Base-by-base conservation (phyloP, 2,329 filamentous ascomycete species). In the Celoporthe dispersa region DNA sequence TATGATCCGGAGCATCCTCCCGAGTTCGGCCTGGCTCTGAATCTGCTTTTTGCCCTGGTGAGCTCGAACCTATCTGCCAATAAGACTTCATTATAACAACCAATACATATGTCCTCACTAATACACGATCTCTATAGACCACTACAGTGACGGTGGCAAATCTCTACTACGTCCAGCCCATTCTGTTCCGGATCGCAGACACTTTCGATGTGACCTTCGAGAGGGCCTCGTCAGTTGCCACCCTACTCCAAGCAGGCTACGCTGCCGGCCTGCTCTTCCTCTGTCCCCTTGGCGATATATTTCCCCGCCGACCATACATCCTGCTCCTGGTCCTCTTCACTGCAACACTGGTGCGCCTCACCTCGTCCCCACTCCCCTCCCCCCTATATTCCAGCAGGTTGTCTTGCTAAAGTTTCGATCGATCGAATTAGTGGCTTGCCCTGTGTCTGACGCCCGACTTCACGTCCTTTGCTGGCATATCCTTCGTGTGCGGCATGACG, bases 151-250 rank as follows among this genome's bases (percentile, higher is more conserved):
- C 91, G 0, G 92, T 94, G 8, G 92, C 92, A 25, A 94, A 94
- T 74, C 82, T 95, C 3, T 95, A 95, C 80, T 94, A 95, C 79
- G 92, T 87, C 70, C 92, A 94, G 75, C 92, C 93, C 0, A 92
- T 95, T 62, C 82, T 95, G 33, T 93, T 94, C 76, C 87, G 92
- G 65, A 84, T 96, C 55, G 92, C 93, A 0, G 78, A 84, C 12
- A 90, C 92, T 22, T 95, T 96, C 76, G 76, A 85, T 67, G 90
- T 95, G 63, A 85, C 84, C 11, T 91, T 93, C 75, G 91, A 93
- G 75, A 83, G 86, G 67, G 88, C 92, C 0, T 86, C 86, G 0
- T 80, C 84, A 55, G 89, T 95, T 33, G 92, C 93, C 1, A 95
- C 93, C 0, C 81, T 94, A 59, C 89, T 92, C 79, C 93, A 96